Percentiles rank a stretch among this genome's conserved stretches.
These are phyloP conservation scores for Fusarium clavum DNA, from an alignment of 2,329 filamentous ascomycete species.

Conservation along the genomic window DNA sequence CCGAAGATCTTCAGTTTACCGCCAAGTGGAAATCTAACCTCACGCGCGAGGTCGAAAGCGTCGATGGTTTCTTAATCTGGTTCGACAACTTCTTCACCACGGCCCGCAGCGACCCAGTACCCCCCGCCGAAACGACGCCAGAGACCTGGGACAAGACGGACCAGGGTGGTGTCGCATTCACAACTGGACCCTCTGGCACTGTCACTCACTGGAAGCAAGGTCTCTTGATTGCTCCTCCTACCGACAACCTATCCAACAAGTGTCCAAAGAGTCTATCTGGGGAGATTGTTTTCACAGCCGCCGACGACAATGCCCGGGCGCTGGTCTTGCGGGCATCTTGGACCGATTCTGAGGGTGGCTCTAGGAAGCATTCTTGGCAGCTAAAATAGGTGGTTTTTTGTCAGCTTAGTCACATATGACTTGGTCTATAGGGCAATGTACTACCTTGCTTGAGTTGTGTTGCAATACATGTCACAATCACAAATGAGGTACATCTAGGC, in stretches of 20 bases:
- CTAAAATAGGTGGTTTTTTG: slow-evolving; percentile 52
- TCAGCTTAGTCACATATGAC: neutral
- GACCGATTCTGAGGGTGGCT: slow-evolving; percentile 59
- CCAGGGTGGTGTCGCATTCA: slow-evolving; percentile 80
- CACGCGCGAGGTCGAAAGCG: slow-evolving; percentile 68
- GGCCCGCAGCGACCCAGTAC: slow-evolving; percentile 63
- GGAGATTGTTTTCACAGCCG: slow-evolving; percentile 76
- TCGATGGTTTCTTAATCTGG: slow-evolving; percentile 94
- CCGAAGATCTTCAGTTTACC: slow-evolving; percentile 80
- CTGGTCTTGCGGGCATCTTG: slow-evolving; percentile 74
- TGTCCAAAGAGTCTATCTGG: slow-evolving; percentile 72
- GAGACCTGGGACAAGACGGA: slow-evolving; percentile 69
- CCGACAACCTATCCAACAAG: slow-evolving; percentile 58
- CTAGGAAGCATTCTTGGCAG: slow-evolving; percentile 63
- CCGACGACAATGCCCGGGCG: slow-evolving; percentile 75
- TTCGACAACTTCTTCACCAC: slow-evolving; percentile 93
- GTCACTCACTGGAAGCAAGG: slow-evolving; percentile 94
- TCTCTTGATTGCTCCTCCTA: slow-evolving; percentile 75
- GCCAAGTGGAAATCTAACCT: slow-evolving; percentile 73
- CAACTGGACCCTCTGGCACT: slow-evolving; percentile 80
- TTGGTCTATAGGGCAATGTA: neutral
- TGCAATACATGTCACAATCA: slow-evolving; percentile 47
- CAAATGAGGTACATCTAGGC: slow-evolving; percentile 78
- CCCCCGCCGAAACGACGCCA: slow-evolving; percentile 65
- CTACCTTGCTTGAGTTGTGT: neutral